Base-by-base conservation (phyloP, 345 rosid species). In the Boechera divaricarpa region DNA sequence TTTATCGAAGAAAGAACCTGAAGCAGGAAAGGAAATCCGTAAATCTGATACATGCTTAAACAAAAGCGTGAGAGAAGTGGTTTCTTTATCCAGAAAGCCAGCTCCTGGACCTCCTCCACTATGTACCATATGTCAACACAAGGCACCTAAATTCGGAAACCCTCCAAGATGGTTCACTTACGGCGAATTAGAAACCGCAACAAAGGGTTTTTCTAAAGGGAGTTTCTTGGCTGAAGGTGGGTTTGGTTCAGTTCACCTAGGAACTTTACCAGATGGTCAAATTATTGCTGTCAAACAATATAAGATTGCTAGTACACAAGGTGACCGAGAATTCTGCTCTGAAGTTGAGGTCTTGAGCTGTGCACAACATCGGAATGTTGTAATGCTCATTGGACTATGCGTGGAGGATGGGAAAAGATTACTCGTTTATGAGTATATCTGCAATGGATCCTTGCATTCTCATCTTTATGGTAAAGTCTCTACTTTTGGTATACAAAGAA, bases 181-280 rank as follows among this genome's bases (percentile, higher is more conserved):
- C 69, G 75, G 90, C 7, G 96, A 95, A 65, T 26, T 95, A 70
- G 98, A 92, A 78, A 86, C 85, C 18, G 96, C 99, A 39, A 95
- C 99, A 13, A 84, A 85, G 36, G 88, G 90, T 69, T 95, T 95
- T 83, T 90, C 96, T 9, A 82, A 85, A 75, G 85, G 79, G 3
- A 95, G 91, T 81, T 95, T 95, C 91, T 85, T 95, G 83, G 98
- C 99, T 69, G 99, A 95, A 86, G 99, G 99, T 67, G 97, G 99
- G 7, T 95, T 84, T 81, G 99, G 99, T 70, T 95, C 99, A 41
- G 99, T 95, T 62, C 94, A 95, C 67, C 83, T 87, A 77, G 99
- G 99, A 63, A 82, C 84, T 29, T 81, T 95, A 72, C 88, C 90
- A 18, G 89, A 86, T 78, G 98, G 96, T 58, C 97, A 86, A 83